Evolutionary conservation across 2,329 filamentous ascomycete species (phyloP).

Genomic region (Parastagonospora nodorum): DNA sequence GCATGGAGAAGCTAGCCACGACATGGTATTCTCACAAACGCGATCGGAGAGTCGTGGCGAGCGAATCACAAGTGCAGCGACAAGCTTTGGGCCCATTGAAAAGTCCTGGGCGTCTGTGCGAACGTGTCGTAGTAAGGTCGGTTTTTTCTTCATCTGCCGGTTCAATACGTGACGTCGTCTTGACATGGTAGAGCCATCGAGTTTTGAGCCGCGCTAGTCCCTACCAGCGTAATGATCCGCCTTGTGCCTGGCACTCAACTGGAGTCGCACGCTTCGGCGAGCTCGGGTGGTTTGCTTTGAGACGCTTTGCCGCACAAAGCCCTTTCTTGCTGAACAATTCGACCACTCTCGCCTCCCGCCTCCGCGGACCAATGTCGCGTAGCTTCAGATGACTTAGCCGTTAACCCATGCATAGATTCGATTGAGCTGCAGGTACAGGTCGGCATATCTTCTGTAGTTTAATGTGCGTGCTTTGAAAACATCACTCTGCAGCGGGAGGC

Average conservation of each 20-base stretch:
- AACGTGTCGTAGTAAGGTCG: slow-evolving; percentile 23
- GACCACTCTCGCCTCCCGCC: slow-evolving; percentile 4
- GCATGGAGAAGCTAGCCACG: slow-evolving; percentile 22
- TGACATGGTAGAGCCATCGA: slow-evolving; percentile 32
- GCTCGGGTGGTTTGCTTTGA: neutral
- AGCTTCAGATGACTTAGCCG: neutral
- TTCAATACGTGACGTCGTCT: slow-evolving; percentile 36
- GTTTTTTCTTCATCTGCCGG: slow-evolving; percentile 16
- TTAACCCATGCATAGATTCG: neutral
- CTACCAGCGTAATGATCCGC: neutral
- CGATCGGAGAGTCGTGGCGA: slow-evolving; percentile 11
- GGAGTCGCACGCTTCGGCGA: neutral
- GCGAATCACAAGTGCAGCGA: slow-evolving; percentile 16
- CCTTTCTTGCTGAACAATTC: slow-evolving; percentile 14
- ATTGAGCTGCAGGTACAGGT: neutral
- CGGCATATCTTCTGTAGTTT: slow-evolving; percentile 7
- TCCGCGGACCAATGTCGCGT: slow-evolving; percentile 15
- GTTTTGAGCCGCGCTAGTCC: slow-evolving; percentile 16
- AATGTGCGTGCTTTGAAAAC: too few relatives aligned
- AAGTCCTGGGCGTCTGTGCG: slow-evolving; percentile 11
- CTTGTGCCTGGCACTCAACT: neutral
- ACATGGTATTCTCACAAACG: slow-evolving; percentile 21
- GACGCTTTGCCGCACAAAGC: neutral
- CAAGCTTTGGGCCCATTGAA: slow-evolving; percentile 9
- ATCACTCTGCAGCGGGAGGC: too few relatives aligned